Percentiles rank a stretch among this genome's conserved stretches.
Evolutionary conservation across 2,329 filamentous ascomycete genomes (phyloP).

Genomic region (Aspergillus aculeatinus): DNA sequence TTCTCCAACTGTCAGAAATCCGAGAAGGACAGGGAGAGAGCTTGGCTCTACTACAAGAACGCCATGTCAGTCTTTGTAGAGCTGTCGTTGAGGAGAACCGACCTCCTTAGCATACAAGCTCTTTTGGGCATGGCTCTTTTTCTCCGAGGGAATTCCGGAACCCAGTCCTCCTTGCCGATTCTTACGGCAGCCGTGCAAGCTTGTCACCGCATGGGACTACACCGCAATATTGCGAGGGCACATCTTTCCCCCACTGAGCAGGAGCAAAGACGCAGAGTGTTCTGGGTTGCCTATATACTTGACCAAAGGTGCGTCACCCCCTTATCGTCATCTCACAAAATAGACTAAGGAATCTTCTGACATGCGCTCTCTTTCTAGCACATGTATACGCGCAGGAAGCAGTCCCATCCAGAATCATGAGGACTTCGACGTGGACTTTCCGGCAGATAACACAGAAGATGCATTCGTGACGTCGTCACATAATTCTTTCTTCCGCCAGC

Average conservation of each 20-base stretch:
- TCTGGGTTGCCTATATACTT: conserved; percentile 71
- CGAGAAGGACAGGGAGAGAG: conserved; percentile 83
- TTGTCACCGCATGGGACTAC: conserved; percentile 86
- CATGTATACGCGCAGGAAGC: conserved; percentile 63
- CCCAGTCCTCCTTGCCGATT: conserved; percentile 83
- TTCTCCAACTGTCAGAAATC: conserved; percentile 89
- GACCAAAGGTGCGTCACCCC: conserved; percentile 59
- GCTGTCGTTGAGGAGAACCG: conserved; percentile 87
- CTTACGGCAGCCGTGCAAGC: conserved; percentile 84
- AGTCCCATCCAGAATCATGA: conserved; percentile 69
- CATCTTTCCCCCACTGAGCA: conserved; percentile 86
- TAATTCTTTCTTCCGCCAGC: conserved; percentile 87
- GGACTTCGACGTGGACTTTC: conserved; percentile 89
- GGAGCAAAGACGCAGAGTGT: conserved; percentile 76
- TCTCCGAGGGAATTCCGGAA: conserved; percentile 90
- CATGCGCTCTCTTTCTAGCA: not conserved
- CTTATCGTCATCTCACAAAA: not conserved
- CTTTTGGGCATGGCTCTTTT: conserved; percentile 89
- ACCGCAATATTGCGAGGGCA: conserved; percentile 84
- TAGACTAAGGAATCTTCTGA: not conserved
- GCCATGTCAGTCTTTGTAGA: conserved; percentile 89
- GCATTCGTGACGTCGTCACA: conserved; percentile 80
- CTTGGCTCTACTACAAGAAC: conserved; percentile 92
- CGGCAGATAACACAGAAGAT: conserved; percentile 82
- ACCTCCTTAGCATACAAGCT: conserved; percentile 88